Evolutionary conservation across 176 grass and related monocot genomes (phyloP).

Genomic region (Lolium perenne): DNA sequence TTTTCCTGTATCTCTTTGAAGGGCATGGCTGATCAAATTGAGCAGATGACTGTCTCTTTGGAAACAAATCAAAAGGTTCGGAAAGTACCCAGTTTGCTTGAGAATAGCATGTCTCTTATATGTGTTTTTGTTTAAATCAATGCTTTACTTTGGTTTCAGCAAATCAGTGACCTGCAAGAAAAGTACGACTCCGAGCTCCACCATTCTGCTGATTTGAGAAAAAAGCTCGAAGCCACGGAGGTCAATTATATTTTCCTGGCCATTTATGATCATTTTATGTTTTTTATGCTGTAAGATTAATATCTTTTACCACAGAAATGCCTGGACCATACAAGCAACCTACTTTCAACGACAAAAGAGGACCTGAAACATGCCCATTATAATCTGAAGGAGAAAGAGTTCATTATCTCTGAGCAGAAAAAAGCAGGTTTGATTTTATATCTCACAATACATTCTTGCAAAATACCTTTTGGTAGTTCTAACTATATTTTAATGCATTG

Average conservation of each 20-base stretch:
- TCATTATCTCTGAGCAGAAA: conserved; percentile 87
- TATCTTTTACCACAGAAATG: conserved; percentile 61
- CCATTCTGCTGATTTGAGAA: conserved; percentile 68
- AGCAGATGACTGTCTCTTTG: conserved; percentile 68
- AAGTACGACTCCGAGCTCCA: conserved; percentile 78
- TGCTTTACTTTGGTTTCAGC: conserved; percentile 50
- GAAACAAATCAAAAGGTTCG: conserved; percentile 78
- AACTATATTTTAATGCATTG: conserved; percentile 20
- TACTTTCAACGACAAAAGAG: conserved; percentile 74
- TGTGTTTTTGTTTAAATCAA: neutral
- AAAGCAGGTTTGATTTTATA: conserved; percentile 72
- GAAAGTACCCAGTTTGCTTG: neutral
- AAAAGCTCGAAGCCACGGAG: conserved; percentile 80
- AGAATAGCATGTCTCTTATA: neutral
- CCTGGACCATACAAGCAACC: conserved; percentile 81
- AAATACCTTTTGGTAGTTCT: neutral
- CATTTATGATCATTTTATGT: neutral
- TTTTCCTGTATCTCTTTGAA: conserved; percentile 47
- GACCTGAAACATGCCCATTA: conserved; percentile 88
- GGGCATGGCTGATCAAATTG: conserved; percentile 90
- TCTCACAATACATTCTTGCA: neutral
- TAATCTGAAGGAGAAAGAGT: conserved; percentile 85
- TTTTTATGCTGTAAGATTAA: conserved; percentile 22
- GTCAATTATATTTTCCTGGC: conserved; percentile 39
- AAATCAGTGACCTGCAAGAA: conserved; percentile 76